Percentiles rank a stretch among this genome's conserved stretches.
phyloP scores from a whole-genome alignment of 2,329 filamentous ascomycete genomes.

The Fusarium torreyae region DNA sequence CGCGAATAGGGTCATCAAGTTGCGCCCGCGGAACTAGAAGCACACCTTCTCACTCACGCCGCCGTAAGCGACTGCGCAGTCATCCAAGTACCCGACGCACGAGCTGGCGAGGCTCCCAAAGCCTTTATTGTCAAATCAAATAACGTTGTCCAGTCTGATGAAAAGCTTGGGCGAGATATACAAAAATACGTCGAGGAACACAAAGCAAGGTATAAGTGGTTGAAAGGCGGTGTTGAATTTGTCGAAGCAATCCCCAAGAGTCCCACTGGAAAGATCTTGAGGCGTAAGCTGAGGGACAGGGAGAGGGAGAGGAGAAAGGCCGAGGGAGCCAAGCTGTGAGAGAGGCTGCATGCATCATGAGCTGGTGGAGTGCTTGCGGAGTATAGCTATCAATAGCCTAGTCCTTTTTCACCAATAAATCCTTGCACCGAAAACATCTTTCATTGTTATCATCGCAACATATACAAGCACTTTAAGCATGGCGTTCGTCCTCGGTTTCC shows the following conservation, averaged over 20 bases:
- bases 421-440: too few relatives aligned
- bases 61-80: conserved; percentile 81
- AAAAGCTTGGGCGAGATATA: conserved; percentile 65
- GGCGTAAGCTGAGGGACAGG: conserved; percentile 13
- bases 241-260: conserved; percentile 79
- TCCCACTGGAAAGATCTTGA: conserved; percentile 77
- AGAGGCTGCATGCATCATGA: not conserved
- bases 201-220: conserved; percentile 78
- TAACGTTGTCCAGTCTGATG: conserved; percentile 62
- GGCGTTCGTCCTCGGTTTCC: too few relatives aligned
- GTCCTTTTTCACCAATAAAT: too few relatives aligned
- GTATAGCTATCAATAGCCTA: too few relatives aligned
- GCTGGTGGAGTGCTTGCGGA: too few relatives aligned
- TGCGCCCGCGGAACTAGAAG: conserved; percentile 83
- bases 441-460: too few relatives aligned
- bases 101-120: conserved; percentile 73
- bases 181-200: conserved; percentile 73
- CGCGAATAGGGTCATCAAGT: conserved; percentile 77
- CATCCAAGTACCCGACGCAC: conserved; percentile 76
- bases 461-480: rapidly evolving
- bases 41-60: conserved; percentile 79
- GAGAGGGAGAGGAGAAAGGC: not conserved
- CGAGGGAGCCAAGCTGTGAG: conserved; percentile 1
- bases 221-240: conserved; percentile 75
- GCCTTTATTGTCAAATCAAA: conserved; percentile 70